Base-by-base conservation (phyloP, 768 basidiomycete genomes). In the Trametes cubensis region DNA sequence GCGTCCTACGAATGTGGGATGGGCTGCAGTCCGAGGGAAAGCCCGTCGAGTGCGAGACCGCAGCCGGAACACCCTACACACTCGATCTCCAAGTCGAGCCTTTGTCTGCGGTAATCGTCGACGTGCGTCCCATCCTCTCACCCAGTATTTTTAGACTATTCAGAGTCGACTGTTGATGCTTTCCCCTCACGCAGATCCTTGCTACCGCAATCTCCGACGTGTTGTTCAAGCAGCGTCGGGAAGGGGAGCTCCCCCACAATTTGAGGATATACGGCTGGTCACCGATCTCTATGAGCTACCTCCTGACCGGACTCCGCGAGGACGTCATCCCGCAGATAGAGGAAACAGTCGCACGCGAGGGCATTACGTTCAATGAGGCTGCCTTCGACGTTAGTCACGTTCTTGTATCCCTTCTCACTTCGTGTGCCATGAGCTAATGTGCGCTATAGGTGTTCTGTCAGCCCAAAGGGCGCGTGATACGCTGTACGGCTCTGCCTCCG, bases 231-330 rank as follows among this genome's bases (percentile, higher is more conserved):
- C 39, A 28, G 10, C 46, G 47, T 34, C 34, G 34, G 34, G 34
- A 34, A 5, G 15, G 26, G 40, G 53, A 26, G 14, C 20, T 47
- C 47, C 41, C 23, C 15, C 7, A n/a, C 20, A 20, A 14, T 25
- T 11, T 40, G 17, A 58, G 26, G n/a, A 13, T 58, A 11, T 58
- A 40, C 38, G 25, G 38, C 23, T 58, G 56, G 56, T 23, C 49
- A 7, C 56, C 56, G 7, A 38, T 58, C 47, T 46, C 56, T 15
- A 28, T 21, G 5, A 58, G 41, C 44, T n/a, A n/a, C 28, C 25
- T 49, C 18, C 56, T 40, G 39, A 7, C 47, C 3, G 7, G 0
- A 11, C 41, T 13, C 25, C 15, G 46, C 25, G 17, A 25, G 15
- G 47, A 58, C 39, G 1, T 6, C 3, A 14, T 58, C 4, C 56